Percentiles rank a stretch among this genome's conserved stretches.
These are phyloP conservation scores for Scutellaria baicalensis DNA, from an alignment of 257 asterid genomes.

Conservation along the genomic window DNA sequence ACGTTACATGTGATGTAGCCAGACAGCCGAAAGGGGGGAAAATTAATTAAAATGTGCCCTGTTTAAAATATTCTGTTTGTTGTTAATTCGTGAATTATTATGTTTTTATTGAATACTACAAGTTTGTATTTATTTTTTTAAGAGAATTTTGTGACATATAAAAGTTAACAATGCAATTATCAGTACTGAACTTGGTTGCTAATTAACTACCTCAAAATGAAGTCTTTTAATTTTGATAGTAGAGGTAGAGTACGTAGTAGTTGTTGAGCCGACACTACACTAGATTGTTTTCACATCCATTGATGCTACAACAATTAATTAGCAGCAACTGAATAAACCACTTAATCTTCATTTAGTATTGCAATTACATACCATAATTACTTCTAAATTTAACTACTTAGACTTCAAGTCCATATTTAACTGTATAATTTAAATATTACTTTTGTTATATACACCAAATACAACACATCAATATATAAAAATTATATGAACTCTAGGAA, in stretches of 20 bases:
- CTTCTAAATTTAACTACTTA: neutral
- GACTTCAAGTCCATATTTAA: neutral
- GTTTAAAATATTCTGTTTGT: neutral
- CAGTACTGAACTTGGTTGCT: neutral
- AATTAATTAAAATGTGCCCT: neutral
- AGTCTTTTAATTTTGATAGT: neutral
- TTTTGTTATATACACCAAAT: too few species aligned
- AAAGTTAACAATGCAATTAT: neutral
- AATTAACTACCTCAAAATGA: neutral
- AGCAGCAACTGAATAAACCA: neutral
- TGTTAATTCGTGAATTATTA: neutral
- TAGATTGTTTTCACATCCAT: neutral
- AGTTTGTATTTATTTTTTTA: neutral
- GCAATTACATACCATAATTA: neutral
- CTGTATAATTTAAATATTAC: neutral
- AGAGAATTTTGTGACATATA: neutral
- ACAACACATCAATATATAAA: too few species aligned
- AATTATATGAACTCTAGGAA: neutral
- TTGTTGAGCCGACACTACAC: constrained; percentile 11
- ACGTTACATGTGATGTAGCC: too few species aligned
- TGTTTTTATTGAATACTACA: neutral
- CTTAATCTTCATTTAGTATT: neutral
- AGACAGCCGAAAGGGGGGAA: neutral
- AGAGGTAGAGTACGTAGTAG: constrained; percentile 2
- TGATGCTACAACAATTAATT: neutral